phyloP scores from a whole-genome alignment of 2,329 filamentous ascomycete genomes.

The Aspergillus sp. region DNA sequence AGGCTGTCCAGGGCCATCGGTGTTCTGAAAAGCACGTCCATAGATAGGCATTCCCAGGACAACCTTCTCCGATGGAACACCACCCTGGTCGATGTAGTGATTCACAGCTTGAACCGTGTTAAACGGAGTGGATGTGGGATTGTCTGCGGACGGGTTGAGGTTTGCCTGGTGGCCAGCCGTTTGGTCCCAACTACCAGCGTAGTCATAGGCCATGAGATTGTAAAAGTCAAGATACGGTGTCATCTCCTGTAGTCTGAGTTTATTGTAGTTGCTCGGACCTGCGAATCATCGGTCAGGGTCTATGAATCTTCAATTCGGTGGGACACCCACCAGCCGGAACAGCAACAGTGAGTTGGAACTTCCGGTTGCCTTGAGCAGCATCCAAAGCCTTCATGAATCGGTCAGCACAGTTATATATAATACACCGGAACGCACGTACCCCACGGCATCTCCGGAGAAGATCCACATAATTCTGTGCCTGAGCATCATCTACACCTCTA shows the following conservation, averaged over 20 bases:
- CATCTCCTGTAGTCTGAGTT: conserved; percentile 46
- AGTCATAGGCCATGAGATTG: conserved; percentile 79
- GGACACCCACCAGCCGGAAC: conserved; percentile 43
- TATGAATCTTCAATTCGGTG: neutral
- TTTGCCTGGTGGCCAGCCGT: conserved; percentile 79
- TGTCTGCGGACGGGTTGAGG: conserved; percentile 60
- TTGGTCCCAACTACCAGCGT: conserved; percentile 76
- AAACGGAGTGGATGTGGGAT: conserved; percentile 72
- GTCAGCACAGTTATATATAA: conserved; percentile 7
- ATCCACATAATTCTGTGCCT: conserved; percentile 45
- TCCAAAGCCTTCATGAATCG: conserved; percentile 32
- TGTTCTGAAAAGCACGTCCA: conserved; percentile 79
- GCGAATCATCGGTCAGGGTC: neutral
- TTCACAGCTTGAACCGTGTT: conserved; percentile 69
- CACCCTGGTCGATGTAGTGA: conserved; percentile 64
- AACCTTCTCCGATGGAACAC: conserved; percentile 68
- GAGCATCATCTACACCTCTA: conserved; percentile 33
- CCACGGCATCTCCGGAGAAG: conserved; percentile 45
- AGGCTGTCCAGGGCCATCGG: conserved; percentile 69
- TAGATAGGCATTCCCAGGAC: conserved; percentile 96
- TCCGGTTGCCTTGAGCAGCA: conserved; percentile 39
- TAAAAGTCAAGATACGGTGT: conserved; percentile 53
- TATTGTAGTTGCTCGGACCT: conserved; percentile 44
- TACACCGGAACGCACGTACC: conserved; percentile 22
- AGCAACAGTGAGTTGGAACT: conserved; percentile 51